Base-by-base conservation (phyloP, 2,329 filamentous ascomycete genomes). In the Intubia oerlemansii region DNA sequence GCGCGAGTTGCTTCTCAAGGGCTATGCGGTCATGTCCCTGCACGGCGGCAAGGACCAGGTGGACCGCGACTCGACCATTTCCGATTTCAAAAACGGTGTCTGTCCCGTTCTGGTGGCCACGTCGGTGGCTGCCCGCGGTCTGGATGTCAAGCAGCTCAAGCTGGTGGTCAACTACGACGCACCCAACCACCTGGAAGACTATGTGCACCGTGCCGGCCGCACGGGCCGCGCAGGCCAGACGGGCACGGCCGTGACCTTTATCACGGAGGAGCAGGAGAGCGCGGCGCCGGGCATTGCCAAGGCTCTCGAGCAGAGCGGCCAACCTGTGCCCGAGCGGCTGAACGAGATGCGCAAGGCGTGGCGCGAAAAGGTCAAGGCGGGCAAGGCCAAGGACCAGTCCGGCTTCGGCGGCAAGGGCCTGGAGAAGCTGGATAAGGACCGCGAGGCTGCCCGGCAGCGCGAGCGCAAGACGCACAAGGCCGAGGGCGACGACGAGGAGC, bases 331-430 rank as follows among this genome's bases (percentile, higher is more conserved):
- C 1, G 74, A 80, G 38, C 56, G 58, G 20, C 53, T 74, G 10
- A 54, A 60, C 20, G 64, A 69, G 41, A 72, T 74, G 67, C 60
- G 66, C 36, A 72, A 70, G 43, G 59, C 66, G 2, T 91, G 90
- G 52, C 65, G 74, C 33, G 78, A 90, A 40, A 93, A 93, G 51
- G 79, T 93, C 43, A 91, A 91, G 51, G 65, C 74, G 7, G 88
- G 85, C 27, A 88, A 90, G 46, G 82, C 81, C 41, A 92, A 91
- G 50, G 75, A 81, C 37, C 73, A 70, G 14, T 80, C 76, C 33
- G 88, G 88, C 3, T 98, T 98, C 42, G 85, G 85, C 42, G 88
- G 88, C 32, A 92, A 92, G 46, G 88, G 88, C 34, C 62, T 98
- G 19, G 88, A 95, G 46, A 72, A 73, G 26, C 70, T 95, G 24